A percentile compares a stretch with the other conserved stretches of the same genome.
Evolutionary conservation across 108 stramenopile species (phyloP).

Genomic region (Cyclotella baltica): DNA sequence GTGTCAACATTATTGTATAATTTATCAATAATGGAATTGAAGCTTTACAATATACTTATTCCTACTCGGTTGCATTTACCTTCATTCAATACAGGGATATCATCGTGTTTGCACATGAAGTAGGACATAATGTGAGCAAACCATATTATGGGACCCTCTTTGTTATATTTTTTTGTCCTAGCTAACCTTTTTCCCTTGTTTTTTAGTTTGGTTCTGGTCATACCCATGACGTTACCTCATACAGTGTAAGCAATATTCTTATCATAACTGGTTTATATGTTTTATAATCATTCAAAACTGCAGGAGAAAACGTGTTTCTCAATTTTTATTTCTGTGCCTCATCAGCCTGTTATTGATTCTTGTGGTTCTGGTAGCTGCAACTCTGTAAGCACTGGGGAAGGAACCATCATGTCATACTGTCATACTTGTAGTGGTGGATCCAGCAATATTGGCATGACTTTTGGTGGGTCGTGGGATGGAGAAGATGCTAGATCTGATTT

Average conservation of each 20-base stretch:
- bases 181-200: no score
- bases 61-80: no score
- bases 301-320: background rate
- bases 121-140: no score
- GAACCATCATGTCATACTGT: constrained; percentile 1
- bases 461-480: constrained; percentile 6
- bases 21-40: no score
- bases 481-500: background rate
- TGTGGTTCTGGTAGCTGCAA: background rate
- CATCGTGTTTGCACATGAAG: no score
- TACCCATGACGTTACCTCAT: background rate
- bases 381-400: background rate
- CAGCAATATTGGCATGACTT: background rate
- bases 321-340: background rate
- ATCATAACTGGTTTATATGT: background rate
- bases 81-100: no score
- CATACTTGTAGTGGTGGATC: background rate
- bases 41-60: no score
- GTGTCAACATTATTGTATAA: no score
- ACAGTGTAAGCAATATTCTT: background rate
- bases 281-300: background rate
- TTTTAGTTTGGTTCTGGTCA: constrained; percentile 1
- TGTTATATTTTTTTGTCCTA: no score
- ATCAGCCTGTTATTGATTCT: background rate
- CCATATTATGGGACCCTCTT: no score